A percentile compares a stretch with the other conserved stretches of the same genome.
These are phyloP conservation scores for Saturnispora halmiae DNA, from an alignment of 805 yeast species.

Conservation along the genomic window DNA sequence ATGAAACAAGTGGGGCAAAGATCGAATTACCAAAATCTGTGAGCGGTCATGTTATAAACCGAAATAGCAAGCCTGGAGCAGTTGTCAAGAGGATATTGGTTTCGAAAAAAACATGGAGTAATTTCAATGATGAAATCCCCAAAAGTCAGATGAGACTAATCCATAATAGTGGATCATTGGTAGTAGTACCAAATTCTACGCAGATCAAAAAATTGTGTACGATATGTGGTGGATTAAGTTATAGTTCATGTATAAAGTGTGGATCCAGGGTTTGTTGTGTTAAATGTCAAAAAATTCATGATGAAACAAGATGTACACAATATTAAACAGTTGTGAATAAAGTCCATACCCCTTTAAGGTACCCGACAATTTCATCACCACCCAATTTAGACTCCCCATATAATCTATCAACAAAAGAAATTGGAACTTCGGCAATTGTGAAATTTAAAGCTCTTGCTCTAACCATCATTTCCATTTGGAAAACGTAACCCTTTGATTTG, in stretches of 20 bases:
- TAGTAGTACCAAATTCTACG: constrained; percentile 27
- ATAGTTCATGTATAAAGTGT: constrained; percentile 34
- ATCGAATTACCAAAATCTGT: constrained; percentile 32
- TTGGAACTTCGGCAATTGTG: constrained; percentile 71
- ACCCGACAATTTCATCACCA: constrained; percentile 72
- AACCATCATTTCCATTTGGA: constrained; percentile 86
- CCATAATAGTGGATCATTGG: constrained; percentile 18
- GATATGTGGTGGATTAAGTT: constrained; percentile 38
- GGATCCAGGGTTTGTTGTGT: constrained; percentile 35
- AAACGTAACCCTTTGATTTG: constrained; percentile 69
- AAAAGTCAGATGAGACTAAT: constrained; percentile 28
- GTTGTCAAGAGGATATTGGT: constrained; percentile 32
- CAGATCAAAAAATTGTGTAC: constrained; percentile 35
- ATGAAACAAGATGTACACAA: constrained; percentile 23
- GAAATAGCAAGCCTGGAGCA: constrained; percentile 23
- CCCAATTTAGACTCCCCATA: constrained; percentile 75
- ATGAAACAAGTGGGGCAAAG: constrained; percentile 23
- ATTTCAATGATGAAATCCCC: constrained; percentile 36
- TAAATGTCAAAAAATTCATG: constrained; percentile 33
- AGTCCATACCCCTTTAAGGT: constrained; percentile 67
- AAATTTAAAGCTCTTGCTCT: constrained; percentile 69
- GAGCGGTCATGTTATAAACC: constrained; percentile 14
- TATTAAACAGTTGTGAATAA: constrained; percentile 50
- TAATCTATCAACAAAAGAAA: constrained; percentile 67
- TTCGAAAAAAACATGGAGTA: constrained; percentile 33